phyloP scores from a whole-genome alignment of 371 early-diverging fungal species.

The Ordospora colligata region DNA sequence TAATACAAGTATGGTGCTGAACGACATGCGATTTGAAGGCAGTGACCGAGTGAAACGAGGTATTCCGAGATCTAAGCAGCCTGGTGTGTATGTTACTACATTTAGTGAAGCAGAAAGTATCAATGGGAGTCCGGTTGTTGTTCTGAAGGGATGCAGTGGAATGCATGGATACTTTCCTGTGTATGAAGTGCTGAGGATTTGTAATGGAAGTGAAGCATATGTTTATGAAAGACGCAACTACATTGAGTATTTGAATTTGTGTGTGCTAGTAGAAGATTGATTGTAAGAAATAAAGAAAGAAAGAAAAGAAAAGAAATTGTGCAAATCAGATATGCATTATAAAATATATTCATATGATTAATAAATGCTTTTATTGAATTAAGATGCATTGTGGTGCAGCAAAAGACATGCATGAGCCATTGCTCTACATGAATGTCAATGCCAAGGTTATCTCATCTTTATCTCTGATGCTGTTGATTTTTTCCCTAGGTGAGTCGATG shows the following conservation, averaged over 20 bases:
- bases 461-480: neutral
- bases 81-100: conserved; percentile 9
- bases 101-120: neutral
- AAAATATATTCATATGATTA: neutral
- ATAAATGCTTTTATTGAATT: too few relatives aligned
- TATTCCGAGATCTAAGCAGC: neutral
- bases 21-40: neutral
- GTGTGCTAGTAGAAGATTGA: neutral
- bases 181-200: conserved; percentile 36
- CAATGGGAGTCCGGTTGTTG: neutral
- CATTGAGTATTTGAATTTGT: conserved; percentile 37
- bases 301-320: neutral
- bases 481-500: neutral
- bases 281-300: neutral
- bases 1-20: conserved; percentile 10
- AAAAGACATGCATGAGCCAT: too few relatives aligned
- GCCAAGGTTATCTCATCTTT: conserved; percentile 11
- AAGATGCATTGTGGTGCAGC: neutral
- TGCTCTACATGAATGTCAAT: neutral
- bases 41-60: neutral
- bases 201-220: conserved; percentile 10
- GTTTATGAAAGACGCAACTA: conserved; percentile 31
- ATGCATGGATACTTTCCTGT: conserved; percentile 15
- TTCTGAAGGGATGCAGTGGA: conserved; percentile 25
- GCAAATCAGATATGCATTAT: neutral